A percentile compares a stretch with the other conserved stretches of the same genome.
Evolutionary conservation across 352 stramenopile genomes (phyloP).

Genomic region (Phytophthora quininea): DNA sequence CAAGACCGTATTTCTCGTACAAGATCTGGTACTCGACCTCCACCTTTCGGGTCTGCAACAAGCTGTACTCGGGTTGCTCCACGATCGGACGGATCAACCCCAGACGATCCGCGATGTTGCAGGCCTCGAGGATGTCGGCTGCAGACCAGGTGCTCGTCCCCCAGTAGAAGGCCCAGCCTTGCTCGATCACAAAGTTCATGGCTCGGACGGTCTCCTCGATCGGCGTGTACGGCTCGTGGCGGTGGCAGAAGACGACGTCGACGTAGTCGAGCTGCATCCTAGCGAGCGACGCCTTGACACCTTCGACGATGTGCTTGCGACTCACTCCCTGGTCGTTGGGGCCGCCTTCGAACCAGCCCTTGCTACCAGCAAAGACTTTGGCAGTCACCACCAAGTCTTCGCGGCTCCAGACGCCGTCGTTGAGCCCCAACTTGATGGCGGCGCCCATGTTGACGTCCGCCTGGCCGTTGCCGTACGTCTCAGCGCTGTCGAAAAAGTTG

Average conservation of each 20-base stretch:
- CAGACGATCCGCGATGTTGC: constrained; percentile 38
- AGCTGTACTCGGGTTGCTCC: constrained; percentile 62
- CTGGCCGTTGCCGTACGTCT: constrained; percentile 34
- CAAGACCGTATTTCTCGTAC: constrained; percentile 49
- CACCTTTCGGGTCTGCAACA: constrained; percentile 48
- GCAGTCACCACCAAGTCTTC: constrained; percentile 55
- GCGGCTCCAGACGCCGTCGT: constrained; percentile 25
- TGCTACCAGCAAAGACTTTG: constrained; percentile 44
- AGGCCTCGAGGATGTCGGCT: constrained; percentile 51
- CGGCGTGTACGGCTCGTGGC: too few species aligned
- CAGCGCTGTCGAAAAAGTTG: constrained; percentile 59
- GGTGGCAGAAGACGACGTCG: too few species aligned
- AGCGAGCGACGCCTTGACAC: constrained; percentile 43
- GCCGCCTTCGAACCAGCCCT: constrained; percentile 10
- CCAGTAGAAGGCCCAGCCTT: too few species aligned
- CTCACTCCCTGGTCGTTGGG: constrained; percentile 40
- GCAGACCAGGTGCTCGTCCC: constrained; percentile 58
- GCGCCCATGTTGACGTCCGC: constrained; percentile 37
- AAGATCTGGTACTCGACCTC: constrained; percentile 52
- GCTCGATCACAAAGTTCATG: too few species aligned
- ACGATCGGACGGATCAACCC: constrained; percentile 31
- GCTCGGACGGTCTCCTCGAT: too few species aligned
- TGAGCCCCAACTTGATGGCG: constrained; percentile 40
- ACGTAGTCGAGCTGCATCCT: constrained; percentile 31
- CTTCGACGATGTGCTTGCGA: constrained; percentile 58